Base-by-base conservation (phyloP, 116 monocot species). In the Cymodocea nodosa region DNA sequence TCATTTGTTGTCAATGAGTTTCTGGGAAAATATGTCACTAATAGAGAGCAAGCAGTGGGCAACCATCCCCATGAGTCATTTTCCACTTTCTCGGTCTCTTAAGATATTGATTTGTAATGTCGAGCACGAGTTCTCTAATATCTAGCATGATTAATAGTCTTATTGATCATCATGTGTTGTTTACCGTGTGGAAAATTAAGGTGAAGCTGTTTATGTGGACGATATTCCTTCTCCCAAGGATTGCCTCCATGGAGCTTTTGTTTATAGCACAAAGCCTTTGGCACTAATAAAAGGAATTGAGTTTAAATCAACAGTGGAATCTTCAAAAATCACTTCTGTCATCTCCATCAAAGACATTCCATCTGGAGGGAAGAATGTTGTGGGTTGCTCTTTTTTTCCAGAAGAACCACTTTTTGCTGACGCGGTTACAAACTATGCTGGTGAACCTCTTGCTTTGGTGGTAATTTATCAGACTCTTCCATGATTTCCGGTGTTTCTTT, bases 121-220 rank as follows among this genome's bases (percentile, higher is more conserved):
- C n/a, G n/a, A n/a, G n/a, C n/a, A n/a, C n/a, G n/a, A n/a, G n/a
- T n/a, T n/a, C n/a, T n/a, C n/a, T n/a, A n/a, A 39, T 39, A 39
- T 39, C 39, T 39, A 39, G 39, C 9, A 0, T 6, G 39, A 9
- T 6, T 39, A 39, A 39, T 39, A 12, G 11, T 0, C 44, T 44
- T 44, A 44, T 10, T 1, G 12, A 44, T 44, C 12, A 30, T 30
- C 30, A 44, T 44, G 44, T 44, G 9, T 44, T 44, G 44, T 44
- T 10, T 44, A 44, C 12, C 9, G 5, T 44, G 44, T 44, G 44
- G 9, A 44, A 10, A 8, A 44, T 44, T 12, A 50, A 95, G 94
- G 94, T 62, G 87, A 95, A 52, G 90, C 94, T 6, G 50, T 95
- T 4, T 95, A 77, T 68, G 94, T 95, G 64, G 87, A 95, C 81